Percentiles rank a stretch among this genome's conserved stretches.
Conservation (phyloP, 2,329 filamentous ascomycete species). For the Dactylonectria macrodidyma region DNA sequence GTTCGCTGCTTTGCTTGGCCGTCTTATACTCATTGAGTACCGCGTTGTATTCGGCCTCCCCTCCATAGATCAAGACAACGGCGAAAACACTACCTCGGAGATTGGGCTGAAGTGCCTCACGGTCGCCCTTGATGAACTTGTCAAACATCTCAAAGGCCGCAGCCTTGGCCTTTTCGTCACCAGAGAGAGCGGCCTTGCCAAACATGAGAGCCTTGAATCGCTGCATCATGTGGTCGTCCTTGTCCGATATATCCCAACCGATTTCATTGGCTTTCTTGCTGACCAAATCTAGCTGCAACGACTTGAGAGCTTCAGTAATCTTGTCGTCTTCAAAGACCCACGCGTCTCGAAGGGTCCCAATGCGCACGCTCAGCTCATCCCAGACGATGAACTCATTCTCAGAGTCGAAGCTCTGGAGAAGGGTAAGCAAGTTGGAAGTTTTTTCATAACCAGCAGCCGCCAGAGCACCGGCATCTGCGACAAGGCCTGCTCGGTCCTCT, state of each 20-base stretch:
- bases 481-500: slow-evolving; percentile 95
- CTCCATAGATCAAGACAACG: slow-evolving; percentile 87
- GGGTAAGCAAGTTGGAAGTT: slow-evolving; percentile 88
- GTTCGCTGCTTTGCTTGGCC: slow-evolving; percentile 83
- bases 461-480: slow-evolving; percentile 91
- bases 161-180: slow-evolving; percentile 83
- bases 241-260: slow-evolving; percentile 89
- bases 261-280: slow-evolving; percentile 86
- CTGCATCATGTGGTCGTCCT: slow-evolving; percentile 90
- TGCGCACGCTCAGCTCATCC: slow-evolving; percentile 88
- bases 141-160: slow-evolving; percentile 92
- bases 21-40: slow-evolving; percentile 49
- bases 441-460: slow-evolving; percentile 93
- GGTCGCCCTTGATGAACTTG: slow-evolving; percentile 86
- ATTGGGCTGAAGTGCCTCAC: slow-evolving; percentile 89
- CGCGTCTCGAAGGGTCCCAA: slow-evolving; percentile 83
- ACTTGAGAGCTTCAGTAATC: slow-evolving; percentile 81
- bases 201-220: slow-evolving; percentile 97
- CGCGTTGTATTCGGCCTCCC: slow-evolving; percentile 65
- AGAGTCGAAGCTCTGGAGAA: slow-evolving; percentile 86
- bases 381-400: slow-evolving; percentile 95
- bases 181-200: slow-evolving; percentile 83
- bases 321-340: slow-evolving; percentile 86
- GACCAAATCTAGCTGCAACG: slow-evolving; percentile 85
- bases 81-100: slow-evolving; percentile 89